phyloP scores from a whole-genome alignment of 495 filamentous ascomycete genomes.

The Parmelia sp. region DNA sequence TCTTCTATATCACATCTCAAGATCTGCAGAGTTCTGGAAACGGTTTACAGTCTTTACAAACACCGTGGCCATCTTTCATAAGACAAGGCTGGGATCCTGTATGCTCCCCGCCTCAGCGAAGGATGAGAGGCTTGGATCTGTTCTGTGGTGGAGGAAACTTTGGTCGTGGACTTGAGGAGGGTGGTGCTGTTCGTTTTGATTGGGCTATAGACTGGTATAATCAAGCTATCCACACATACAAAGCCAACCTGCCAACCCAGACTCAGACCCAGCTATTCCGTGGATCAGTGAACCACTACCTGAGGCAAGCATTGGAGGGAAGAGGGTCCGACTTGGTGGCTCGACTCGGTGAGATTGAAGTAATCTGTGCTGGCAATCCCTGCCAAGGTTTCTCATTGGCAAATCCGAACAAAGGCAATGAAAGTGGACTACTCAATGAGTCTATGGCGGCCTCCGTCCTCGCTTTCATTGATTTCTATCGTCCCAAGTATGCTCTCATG shows the following conservation, averaged over 20 bases:
- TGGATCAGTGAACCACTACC: slow-evolving; percentile 65
- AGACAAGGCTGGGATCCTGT: slow-evolving; percentile 52
- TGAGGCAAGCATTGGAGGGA: slow-evolving; percentile 49
- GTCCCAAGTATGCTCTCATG: slow-evolving; percentile 62
- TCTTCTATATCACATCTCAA: slow-evolving; percentile 51
- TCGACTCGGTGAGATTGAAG: slow-evolving; percentile 53
- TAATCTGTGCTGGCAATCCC: slow-evolving; percentile 65
- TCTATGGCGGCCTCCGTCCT: slow-evolving; percentile 69
- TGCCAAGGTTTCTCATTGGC: slow-evolving; percentile 65
- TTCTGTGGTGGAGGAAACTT: slow-evolving; percentile 72
- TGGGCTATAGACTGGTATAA: slow-evolving; percentile 60
- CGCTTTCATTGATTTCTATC: slow-evolving; percentile 64
- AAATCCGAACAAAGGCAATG: slow-evolving; percentile 46
- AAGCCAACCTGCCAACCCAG: slow-evolving; percentile 47
- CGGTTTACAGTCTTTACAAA: slow-evolving; percentile 11
- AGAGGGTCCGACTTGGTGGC: slow-evolving; percentile 42
- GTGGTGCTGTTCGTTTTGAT: slow-evolving; percentile 53
- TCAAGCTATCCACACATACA: slow-evolving; percentile 60
- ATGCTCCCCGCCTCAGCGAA: slow-evolving; percentile 10
- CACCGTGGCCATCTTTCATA: slow-evolving; percentile 32
- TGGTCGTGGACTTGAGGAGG: slow-evolving; percentile 67
- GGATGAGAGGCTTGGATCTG: slow-evolving; percentile 55
- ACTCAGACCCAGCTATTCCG: slow-evolving; percentile 42
- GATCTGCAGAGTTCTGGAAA: slow-evolving; percentile 23
- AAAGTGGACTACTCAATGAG: slow-evolving; percentile 51